Conservation (phyloP, 768 basidiomycete species). For the Suillus clintonianus region DNA sequence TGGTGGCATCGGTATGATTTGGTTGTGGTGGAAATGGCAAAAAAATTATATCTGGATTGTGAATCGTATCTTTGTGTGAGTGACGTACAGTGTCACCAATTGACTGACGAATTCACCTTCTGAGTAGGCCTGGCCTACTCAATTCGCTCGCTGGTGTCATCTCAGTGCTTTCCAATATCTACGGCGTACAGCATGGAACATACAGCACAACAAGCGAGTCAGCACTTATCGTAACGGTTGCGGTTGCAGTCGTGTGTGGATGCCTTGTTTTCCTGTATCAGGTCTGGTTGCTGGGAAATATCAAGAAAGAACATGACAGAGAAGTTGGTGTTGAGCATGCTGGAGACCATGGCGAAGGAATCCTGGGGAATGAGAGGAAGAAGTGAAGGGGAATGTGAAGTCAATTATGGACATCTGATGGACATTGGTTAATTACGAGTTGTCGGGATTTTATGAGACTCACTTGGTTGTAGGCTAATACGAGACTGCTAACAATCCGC, state of each 20-base stretch:
- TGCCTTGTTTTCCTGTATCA: conserved; percentile 42
- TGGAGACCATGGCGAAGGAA: conserved; percentile 48
- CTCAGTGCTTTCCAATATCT: conserved; percentile 54
- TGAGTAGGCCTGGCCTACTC: conserved; percentile 52
- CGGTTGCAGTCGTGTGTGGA: conserved; percentile 42
- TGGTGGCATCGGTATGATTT: conserved; percentile 55
- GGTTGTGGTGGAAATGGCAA: conserved; percentile 62
- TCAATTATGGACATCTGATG: conserved; percentile 1
- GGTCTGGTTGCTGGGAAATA: conserved; percentile 44
- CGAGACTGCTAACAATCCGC: background rate
- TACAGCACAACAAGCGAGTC: conserved; percentile 44
- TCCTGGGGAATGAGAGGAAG: conserved; percentile 19
- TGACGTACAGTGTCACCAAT: background rate
- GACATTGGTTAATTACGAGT: background rate
- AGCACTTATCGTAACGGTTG: conserved; percentile 50
- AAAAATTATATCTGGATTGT: conserved; percentile 60
- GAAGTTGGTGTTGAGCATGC: conserved; percentile 43
- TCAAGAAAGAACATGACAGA: conserved; percentile 45
- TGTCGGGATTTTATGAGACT: background rate
- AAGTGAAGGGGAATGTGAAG: background rate
- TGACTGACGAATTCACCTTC: conserved; percentile 6
- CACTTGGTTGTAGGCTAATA: background rate
- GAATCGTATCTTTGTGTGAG: conserved; percentile 59
- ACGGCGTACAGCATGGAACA: conserved; percentile 48
- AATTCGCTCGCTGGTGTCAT: conserved; percentile 59